Evolutionary conservation across 2,329 filamentous ascomycete genomes (phyloP).

Genomic region (Didymella pinodella): DNA sequence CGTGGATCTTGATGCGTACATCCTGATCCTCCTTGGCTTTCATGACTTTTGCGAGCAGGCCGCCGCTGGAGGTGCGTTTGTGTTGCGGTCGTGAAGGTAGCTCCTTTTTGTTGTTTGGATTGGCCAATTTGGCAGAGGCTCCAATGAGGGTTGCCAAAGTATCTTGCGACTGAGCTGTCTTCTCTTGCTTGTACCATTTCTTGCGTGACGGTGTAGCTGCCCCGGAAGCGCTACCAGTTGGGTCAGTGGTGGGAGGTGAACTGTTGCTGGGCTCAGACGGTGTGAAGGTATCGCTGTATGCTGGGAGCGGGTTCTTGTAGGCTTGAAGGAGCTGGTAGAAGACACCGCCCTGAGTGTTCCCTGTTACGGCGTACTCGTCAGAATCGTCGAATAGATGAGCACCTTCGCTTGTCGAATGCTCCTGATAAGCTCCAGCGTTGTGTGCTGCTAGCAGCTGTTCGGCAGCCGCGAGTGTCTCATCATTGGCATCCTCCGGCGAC

Average conservation of each 20-base stretch:
- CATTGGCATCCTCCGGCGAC: slow-evolving; percentile 18
- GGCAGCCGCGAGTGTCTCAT: slow-evolving; percentile 31
- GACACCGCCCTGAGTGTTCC: slow-evolving; percentile 41
- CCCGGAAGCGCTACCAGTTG: slow-evolving; percentile 32
- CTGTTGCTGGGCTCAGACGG: slow-evolving; percentile 29
- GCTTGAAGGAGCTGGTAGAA: slow-evolving; percentile 46
- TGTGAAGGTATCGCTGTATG: slow-evolving; percentile 8
- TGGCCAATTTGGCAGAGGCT: slow-evolving; percentile 40
- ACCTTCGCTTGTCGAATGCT: slow-evolving; percentile 13
- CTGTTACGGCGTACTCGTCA: slow-evolving; percentile 36
- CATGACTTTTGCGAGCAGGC: slow-evolving; percentile 37
- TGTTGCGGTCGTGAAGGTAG: slow-evolving; percentile 27
- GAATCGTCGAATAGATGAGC: slow-evolving; percentile 21
- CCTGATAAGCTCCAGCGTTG: slow-evolving; percentile 11
- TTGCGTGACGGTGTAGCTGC: slow-evolving; percentile 35
- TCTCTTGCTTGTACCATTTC: slow-evolving; percentile 46
- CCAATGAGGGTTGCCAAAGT: slow-evolving; percentile 43
- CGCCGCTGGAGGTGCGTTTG: slow-evolving; percentile 35
- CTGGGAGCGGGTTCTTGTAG: slow-evolving; percentile 37
- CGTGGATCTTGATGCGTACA: slow-evolving; percentile 65
- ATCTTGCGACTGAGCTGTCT: slow-evolving; percentile 37
- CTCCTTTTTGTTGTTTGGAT: slow-evolving; percentile 36
- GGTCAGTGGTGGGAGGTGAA: slow-evolving; percentile 21
- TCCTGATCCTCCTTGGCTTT: slow-evolving; percentile 56
- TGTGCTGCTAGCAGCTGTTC: slow-evolving; percentile 36